Conservation (phyloP, 208 protist species). For the Blechomonas ayalai region DNA sequence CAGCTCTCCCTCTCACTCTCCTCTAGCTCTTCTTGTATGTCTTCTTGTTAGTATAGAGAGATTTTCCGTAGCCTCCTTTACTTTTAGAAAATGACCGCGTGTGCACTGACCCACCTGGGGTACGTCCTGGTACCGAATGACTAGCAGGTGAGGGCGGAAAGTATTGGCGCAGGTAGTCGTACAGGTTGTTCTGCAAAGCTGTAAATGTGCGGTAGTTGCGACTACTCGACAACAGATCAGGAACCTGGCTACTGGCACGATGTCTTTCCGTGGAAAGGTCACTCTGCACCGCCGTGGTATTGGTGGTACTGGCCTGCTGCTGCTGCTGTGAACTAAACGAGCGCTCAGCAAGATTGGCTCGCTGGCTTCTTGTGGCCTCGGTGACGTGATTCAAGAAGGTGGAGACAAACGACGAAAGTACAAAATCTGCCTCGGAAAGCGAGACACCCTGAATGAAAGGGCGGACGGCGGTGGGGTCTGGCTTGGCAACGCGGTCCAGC, state of each 20-base stretch:
- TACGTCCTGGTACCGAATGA: no score
- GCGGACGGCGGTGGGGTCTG: constrained; percentile 8
- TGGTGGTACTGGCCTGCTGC: constrained; percentile 10
- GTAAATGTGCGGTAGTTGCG: constrained; percentile 75
- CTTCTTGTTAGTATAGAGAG: no score
- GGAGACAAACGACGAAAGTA: constrained; percentile 80
- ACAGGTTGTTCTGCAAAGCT: constrained; percentile 72
- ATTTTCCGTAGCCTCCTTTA: no score
- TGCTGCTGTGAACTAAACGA: constrained; percentile 51
- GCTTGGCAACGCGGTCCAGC: constrained; percentile 83
- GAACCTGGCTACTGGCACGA: constrained; percentile 35
- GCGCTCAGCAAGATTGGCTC: constrained; percentile 53
- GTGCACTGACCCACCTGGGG: no score
- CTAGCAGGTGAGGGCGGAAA: constrained; percentile 38
- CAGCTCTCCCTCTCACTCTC: constrained; percentile 1
- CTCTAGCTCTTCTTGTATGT: constrained; percentile 1
- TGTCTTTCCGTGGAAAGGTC: constrained; percentile 28
- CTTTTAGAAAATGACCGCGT: no score
- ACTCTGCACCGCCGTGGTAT: constrained; percentile 19
- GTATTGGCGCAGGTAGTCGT: constrained; percentile 72
- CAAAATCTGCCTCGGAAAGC: constrained; percentile 67
- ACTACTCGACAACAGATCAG: constrained; percentile 38
- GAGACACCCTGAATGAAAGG: constrained; percentile 5
- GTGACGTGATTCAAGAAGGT: constrained; percentile 83
- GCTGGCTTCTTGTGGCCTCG: constrained; percentile 68